phyloP scores from a whole-genome alignment of 2,329 filamentous ascomycete species.

The Helicocarpus griseus region DNA sequence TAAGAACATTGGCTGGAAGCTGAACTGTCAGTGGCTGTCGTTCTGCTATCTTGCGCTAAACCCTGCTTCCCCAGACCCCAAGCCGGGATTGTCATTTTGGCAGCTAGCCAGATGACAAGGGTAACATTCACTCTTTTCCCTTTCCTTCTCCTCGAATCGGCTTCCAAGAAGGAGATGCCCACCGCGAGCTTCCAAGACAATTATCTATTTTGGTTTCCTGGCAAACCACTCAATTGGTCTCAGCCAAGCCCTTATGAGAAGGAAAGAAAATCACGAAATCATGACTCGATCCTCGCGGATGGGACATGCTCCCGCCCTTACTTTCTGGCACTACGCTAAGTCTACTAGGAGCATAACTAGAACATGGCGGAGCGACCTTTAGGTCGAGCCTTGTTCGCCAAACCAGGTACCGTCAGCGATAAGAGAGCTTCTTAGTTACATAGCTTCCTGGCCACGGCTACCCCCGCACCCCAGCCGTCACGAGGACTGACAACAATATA shows the following conservation, averaged over 20 bases:
- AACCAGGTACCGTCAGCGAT: not conserved
- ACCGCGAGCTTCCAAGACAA: not conserved
- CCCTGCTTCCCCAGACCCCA: not conserved
- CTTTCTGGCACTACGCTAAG: not conserved
- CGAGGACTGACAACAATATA: not conserved
- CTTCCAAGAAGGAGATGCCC: not conserved
- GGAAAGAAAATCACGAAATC: not conserved
- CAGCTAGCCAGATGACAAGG: not conserved
- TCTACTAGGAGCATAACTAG: not conserved
- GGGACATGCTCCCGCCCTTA: not conserved
- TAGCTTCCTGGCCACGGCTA: not conserved
- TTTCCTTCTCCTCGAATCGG: not conserved
- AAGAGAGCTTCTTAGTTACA: not conserved
- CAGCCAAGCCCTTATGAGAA: not conserved
- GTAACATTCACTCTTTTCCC: not conserved
- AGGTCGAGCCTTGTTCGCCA: not conserved
- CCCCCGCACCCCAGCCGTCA: not conserved
- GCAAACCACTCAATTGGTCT: not conserved
- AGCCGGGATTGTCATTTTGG: not conserved
- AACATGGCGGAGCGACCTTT: not conserved
- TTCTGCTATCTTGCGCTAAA: not conserved
- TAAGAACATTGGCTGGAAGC: no score
- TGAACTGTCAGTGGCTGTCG: no score
- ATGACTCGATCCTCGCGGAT: not conserved
- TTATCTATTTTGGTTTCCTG: not conserved